phyloP scores from a whole-genome alignment of 768 basidiomycete species.

The Russula griseocarnosa region DNA sequence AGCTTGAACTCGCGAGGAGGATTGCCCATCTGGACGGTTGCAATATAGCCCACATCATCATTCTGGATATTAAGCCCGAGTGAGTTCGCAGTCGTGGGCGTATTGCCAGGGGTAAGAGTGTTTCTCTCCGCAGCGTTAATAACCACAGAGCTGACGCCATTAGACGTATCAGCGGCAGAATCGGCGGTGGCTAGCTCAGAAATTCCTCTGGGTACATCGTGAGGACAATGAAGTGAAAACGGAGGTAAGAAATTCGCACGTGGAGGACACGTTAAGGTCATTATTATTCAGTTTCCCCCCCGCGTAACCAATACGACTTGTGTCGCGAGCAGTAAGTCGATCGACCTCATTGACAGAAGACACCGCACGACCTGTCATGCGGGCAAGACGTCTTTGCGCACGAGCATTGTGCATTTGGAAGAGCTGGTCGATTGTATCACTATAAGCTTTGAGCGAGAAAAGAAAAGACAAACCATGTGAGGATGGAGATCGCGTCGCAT shows the following conservation, averaged over 20 bases:
- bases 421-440: conserved; percentile 39
- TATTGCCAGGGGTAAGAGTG: conserved; percentile 43
- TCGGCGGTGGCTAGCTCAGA: conserved; percentile 6
- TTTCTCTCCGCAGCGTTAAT: conserved; percentile 37
- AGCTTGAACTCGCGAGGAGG: conserved; percentile 42
- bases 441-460: background rate
- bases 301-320: conserved; percentile 2
- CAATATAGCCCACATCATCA: conserved; percentile 52
- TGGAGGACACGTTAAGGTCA: conserved; percentile 16
- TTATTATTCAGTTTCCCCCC: conserved; percentile 25
- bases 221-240: background rate
- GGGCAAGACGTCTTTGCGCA: conserved; percentile 57
- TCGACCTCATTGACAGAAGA: conserved; percentile 46
- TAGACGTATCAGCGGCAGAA: conserved; percentile 27
- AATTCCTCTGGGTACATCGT: background rate
- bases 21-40: conserved; percentile 43
- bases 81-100: conserved; percentile 47
- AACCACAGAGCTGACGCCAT: conserved; percentile 38
- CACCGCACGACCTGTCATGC: conserved; percentile 56
- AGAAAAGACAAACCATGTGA: conserved; percentile 38
- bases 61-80: conserved; percentile 68
- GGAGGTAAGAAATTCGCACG: background rate
- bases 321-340: conserved; percentile 37
- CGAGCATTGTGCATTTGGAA: conserved; percentile 71
- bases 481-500: conserved; percentile 39